Conservation (phyloP, 495 filamentous ascomycete species). For the Penicillium riverlandense region DNA sequence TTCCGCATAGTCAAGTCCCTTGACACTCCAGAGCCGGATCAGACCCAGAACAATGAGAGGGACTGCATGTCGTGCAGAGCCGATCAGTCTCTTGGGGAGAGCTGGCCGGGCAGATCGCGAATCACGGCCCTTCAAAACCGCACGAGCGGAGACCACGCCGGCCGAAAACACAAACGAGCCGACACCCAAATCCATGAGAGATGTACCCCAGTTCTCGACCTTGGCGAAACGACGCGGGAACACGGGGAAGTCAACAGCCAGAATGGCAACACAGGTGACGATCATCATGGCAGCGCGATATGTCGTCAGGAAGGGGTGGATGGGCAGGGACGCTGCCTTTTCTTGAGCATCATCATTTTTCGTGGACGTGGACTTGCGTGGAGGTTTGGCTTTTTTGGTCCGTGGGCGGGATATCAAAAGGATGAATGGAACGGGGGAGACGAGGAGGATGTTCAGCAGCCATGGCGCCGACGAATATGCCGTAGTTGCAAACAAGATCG, state of each 20-base stretch:
- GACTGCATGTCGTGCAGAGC: conserved; percentile 68
- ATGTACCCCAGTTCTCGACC: conserved; percentile 97
- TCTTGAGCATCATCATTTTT: conserved; percentile 15
- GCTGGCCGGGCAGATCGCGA: conserved; percentile 27
- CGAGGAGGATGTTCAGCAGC: conserved; percentile 67
- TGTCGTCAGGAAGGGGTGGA: conserved; percentile 83
- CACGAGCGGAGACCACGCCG: conserved; percentile 83
- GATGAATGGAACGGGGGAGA: conserved; percentile 60
- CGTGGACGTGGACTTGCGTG: conserved; percentile 36
- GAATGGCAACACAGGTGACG: conserved; percentile 84
- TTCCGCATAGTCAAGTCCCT: conserved; percentile 91
- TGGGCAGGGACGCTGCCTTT: conserved; percentile 51
- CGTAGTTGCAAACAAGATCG: conserved; percentile 76
- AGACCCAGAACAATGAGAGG: conserved; percentile 78
- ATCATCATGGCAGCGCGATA: conserved; percentile 90
- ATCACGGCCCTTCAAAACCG: conserved; percentile 66
- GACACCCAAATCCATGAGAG: conserved; percentile 95
- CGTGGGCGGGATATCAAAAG: conserved; percentile 35
- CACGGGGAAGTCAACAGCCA: conserved; percentile 92
- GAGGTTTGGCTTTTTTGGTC: conserved; percentile 50
- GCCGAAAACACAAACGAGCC: conserved; percentile 96
- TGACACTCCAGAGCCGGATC: conserved; percentile 78
- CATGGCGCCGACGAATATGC: conserved; percentile 72
- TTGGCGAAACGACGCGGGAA: conserved; percentile 96
- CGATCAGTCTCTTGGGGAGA: conserved; percentile 47